These are phyloP conservation scores for Penicillium verhagenii DNA, from an alignment of 495 filamentous ascomycete species.

Conservation along the genomic window DNA sequence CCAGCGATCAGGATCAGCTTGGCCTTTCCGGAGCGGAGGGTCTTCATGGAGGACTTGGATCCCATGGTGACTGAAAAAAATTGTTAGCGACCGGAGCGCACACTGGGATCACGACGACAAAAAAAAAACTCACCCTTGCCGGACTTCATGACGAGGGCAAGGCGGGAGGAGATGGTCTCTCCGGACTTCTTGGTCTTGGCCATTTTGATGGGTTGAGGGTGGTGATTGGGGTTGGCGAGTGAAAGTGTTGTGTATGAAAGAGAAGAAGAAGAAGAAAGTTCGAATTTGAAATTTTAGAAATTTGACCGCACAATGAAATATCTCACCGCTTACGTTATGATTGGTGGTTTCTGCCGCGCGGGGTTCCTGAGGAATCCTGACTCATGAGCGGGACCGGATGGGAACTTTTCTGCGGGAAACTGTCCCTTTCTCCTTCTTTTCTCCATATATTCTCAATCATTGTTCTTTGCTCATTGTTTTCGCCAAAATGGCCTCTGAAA, in stretches of 20 bases:
- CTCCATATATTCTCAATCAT: neutral
- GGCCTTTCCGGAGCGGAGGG: conserved; percentile 67
- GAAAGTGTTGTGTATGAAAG: neutral
- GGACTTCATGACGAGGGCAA: conserved; percentile 96
- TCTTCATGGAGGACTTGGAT: conserved; percentile 96
- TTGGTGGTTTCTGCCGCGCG: conserved; percentile 6
- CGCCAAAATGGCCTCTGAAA: conserved; percentile 30
- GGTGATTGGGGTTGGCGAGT: conserved; percentile 5
- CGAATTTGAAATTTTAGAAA: neutral
- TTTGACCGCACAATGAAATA: neutral
- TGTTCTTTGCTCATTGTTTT: neutral
- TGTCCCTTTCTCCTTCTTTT: conserved; percentile 2
- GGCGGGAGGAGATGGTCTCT: conserved; percentile 86
- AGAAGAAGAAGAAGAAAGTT: conserved; percentile 2
- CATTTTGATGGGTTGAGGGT: conserved; percentile 24
- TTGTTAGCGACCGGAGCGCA: conserved; percentile 8
- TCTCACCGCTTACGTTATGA: conserved; percentile 9
- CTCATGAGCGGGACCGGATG: conserved; percentile 9
- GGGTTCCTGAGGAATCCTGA: conserved; percentile 20
- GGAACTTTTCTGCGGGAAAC: conserved; percentile 6
- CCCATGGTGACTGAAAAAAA: conserved; percentile 65
- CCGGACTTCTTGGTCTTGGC: conserved; percentile 92
- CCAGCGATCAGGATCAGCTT: conserved; percentile 77
- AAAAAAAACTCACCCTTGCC: conserved; percentile 58
- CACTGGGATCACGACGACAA: conserved; percentile 5